These are phyloP conservation scores for Penicillium turbatum DNA, from an alignment of 495 filamentous ascomycete genomes.

Conservation along the genomic window DNA sequence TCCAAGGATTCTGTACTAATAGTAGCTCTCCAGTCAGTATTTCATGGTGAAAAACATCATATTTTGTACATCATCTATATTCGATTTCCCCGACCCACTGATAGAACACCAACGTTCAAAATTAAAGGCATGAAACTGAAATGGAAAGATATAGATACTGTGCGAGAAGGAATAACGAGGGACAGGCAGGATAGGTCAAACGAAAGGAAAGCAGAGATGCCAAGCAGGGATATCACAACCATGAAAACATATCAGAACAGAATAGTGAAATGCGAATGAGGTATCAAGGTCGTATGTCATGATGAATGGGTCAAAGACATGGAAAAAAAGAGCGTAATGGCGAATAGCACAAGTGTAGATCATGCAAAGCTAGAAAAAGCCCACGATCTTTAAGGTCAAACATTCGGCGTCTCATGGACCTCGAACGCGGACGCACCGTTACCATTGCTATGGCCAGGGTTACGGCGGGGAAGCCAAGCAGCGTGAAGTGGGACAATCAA, in stretches of 20 bases:
- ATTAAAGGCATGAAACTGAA: too few relatives aligned
- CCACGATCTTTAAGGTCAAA: not conserved
- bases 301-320: constrained; percentile 1
- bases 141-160: too few relatives aligned
- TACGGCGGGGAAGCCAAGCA: constrained; percentile 41
- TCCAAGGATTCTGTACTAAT: too few relatives aligned
- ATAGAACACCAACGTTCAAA: too few relatives aligned
- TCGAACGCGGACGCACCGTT: constrained; percentile 16
- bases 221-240: constrained; percentile 5
- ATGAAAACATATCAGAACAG: constrained; percentile 1
- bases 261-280: constrained; percentile 12
- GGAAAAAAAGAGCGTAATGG: not conserved
- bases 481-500: constrained; percentile 42
- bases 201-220: not conserved
- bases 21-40: too few relatives aligned
- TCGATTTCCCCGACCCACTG: too few relatives aligned
- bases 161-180: not conserved
- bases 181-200: not conserved
- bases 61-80: too few relatives aligned
- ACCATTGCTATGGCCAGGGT: constrained; percentile 13
- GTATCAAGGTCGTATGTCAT: constrained; percentile 28
- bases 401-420: constrained; percentile 20
- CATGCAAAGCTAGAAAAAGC: not conserved
- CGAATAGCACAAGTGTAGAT: not conserved
- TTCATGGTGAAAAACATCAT: too few relatives aligned